These are phyloP conservation scores for Phellopilus nigrolimitatus DNA, from an alignment of 1,284 basidiomycete genomes.

Conservation along the genomic window DNA sequence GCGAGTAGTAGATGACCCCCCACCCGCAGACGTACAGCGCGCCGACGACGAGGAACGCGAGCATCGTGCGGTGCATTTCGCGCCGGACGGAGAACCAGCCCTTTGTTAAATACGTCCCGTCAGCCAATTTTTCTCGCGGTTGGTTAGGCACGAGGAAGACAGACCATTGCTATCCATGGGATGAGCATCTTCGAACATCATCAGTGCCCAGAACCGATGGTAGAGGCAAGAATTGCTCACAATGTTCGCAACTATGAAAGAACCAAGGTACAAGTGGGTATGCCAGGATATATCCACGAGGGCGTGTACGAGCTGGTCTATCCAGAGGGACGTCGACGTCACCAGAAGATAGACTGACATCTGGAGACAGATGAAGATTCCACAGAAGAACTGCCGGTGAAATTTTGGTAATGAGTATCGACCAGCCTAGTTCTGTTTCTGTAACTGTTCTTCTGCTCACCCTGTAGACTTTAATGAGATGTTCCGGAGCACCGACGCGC, in stretches of 20 bases:
- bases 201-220: background rate
- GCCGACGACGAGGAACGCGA: conserved; percentile 11
- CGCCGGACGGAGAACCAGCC: conserved; percentile 17
- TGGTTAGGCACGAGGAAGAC: background rate
- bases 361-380: conserved; percentile 52
- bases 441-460: background rate
- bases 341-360: conserved; percentile 50
- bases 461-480: conserved; percentile 43
- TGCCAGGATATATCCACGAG: conserved; percentile 41
- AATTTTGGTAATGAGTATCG: background rate
- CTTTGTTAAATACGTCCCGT: background rate
- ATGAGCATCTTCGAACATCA: conserved; percentile 27
- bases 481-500: conserved; percentile 46
- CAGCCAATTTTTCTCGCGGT: background rate
- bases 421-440: background rate
- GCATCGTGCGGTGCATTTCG: conserved; percentile 17
- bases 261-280: conserved; percentile 38
- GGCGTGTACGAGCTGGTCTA: conserved; percentile 46
- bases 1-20: conserved; percentile 18
- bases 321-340: conserved; percentile 49
- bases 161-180: conserved; percentile 43
- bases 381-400: conserved; percentile 45
- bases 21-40: conserved; percentile 9
- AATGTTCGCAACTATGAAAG: conserved; percentile 43
- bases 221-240: conserved; percentile 23